Conservation (phyloP, 257 asterid genomes). For the Datura wrightii region DNA sequence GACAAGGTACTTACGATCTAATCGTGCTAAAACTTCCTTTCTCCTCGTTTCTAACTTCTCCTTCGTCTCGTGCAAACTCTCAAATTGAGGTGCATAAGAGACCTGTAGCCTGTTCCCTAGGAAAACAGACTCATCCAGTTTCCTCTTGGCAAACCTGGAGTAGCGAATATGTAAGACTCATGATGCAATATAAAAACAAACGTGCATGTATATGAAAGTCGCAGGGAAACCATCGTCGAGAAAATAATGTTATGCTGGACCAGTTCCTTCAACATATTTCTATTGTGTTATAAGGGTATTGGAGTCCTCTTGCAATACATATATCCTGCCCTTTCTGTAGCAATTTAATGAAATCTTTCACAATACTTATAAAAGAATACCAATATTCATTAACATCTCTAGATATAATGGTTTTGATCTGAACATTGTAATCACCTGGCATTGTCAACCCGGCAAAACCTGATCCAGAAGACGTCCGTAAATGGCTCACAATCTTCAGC, state of each 20-base stretch:
- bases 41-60: conserved; percentile 88
- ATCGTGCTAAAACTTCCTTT: conserved; percentile 73
- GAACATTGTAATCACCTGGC: conserved; percentile 60
- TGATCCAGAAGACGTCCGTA: conserved; percentile 90
- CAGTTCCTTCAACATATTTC: neutral
- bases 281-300: neutral
- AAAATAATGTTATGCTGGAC: neutral
- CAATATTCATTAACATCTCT: neutral
- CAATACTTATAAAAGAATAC: neutral
- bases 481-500: conserved; percentile 83
- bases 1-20: conserved; percentile 59
- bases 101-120: conserved; percentile 73
- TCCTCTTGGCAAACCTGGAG: conserved; percentile 84
- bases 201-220: neutral
- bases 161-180: conserved; percentile 19
- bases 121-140: conserved; percentile 74
- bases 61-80: conserved; percentile 66
- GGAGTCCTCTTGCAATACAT: neutral
- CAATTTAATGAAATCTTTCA: conserved; percentile 4
- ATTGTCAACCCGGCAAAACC: conserved; percentile 68
- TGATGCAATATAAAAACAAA: conserved; percentile 1
- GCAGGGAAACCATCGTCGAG: neutral
- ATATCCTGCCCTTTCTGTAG: neutral
- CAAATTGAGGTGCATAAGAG: conserved; percentile 76
- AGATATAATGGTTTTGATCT: neutral